Evolutionary conservation across 2,329 filamentous ascomycete species (phyloP).

Genomic region (Harringtonia aguacate): DNA sequence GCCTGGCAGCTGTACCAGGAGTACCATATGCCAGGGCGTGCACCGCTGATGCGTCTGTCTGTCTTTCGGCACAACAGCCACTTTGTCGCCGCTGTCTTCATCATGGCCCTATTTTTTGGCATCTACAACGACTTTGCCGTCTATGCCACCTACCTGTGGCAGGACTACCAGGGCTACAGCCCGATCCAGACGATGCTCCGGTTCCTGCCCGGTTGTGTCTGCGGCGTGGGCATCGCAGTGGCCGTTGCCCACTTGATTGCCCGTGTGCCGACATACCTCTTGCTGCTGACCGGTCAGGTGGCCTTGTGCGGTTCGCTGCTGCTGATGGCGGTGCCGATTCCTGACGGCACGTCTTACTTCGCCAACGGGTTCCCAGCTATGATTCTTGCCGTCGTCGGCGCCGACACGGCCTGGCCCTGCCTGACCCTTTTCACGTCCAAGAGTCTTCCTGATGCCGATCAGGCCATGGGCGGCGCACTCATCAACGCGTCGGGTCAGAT

Average conservation of each 20-base stretch:
- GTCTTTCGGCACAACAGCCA: constrained; percentile 43
- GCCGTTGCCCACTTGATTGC: constrained; percentile 44
- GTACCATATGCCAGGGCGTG: constrained; percentile 20
- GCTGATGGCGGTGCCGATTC: constrained; percentile 53
- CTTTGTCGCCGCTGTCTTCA: constrained; percentile 52
- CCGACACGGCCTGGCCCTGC: constrained; percentile 54
- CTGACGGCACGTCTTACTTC: constrained; percentile 45
- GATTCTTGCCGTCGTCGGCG: constrained; percentile 51
- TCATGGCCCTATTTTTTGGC: constrained; percentile 57
- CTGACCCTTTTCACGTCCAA: constrained; percentile 34
- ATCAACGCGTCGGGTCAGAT: constrained; percentile 56
- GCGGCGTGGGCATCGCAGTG: constrained; percentile 43
- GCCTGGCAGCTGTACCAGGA: constrained; percentile 52
- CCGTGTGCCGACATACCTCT: constrained; percentile 42
- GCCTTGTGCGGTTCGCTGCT: constrained; percentile 37
- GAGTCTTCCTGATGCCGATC: too few relatives aligned
- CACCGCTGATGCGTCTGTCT: constrained; percentile 53
- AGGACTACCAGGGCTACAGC: constrained; percentile 50
- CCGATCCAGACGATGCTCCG: constrained; percentile 54
- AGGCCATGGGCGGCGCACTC: constrained; percentile 55
- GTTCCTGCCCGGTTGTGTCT: constrained; percentile 54
- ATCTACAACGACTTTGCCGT: constrained; percentile 58
- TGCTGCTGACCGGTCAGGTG: constrained; percentile 46
- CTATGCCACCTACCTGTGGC: constrained; percentile 58
- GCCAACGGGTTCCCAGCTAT: constrained; percentile 56